Conservation (phyloP, 352 stramenopile genomes). For the Phytophthora lateralis region DNA sequence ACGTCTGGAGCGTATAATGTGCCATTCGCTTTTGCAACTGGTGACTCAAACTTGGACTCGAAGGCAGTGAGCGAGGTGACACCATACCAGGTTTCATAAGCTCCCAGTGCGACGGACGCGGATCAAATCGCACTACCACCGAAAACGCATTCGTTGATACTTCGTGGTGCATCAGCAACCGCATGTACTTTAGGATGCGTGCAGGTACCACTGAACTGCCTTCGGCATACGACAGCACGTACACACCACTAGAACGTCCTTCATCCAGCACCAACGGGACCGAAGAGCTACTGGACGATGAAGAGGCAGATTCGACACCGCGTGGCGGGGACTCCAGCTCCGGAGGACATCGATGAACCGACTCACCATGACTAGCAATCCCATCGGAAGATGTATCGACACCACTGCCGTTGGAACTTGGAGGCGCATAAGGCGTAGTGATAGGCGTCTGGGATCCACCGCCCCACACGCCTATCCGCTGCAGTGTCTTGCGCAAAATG, state of each 20-base stretch:
- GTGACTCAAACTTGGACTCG: slow-evolving; percentile 71
- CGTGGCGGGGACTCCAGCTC: slow-evolving; percentile 19
- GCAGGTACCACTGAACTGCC: slow-evolving; percentile 71
- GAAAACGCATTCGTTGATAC: slow-evolving; percentile 86
- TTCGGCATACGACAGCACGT: slow-evolving; percentile 83
- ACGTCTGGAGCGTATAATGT: slow-evolving; percentile 76
- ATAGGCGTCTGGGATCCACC: slow-evolving; percentile 83
- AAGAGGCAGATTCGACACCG: slow-evolving; percentile 8
- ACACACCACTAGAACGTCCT: slow-evolving; percentile 48
- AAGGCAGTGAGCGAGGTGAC: slow-evolving; percentile 72
- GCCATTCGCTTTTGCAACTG: slow-evolving; percentile 78
- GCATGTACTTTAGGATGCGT: slow-evolving; percentile 88
- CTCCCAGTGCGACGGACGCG: slow-evolving; percentile 74
- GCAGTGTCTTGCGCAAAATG: slow-evolving; percentile 69
- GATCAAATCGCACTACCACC: slow-evolving; percentile 78
- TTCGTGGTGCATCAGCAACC: slow-evolving; percentile 85
- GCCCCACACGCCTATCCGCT: slow-evolving; percentile 79
- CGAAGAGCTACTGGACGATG: slow-evolving; percentile 20
- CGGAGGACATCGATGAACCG: slow-evolving; percentile 12
- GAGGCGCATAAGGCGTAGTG: slow-evolving; percentile 68
- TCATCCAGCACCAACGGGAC: slow-evolving; percentile 25
- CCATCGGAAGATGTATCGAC: slow-evolving; percentile 9
- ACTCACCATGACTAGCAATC: slow-evolving; percentile 2
- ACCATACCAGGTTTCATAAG: slow-evolving; percentile 83
- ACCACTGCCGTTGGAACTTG: slow-evolving; percentile 13